phyloP scores from a whole-genome alignment of 2,329 filamentous ascomycete species.

The Cercospora sojina region DNA sequence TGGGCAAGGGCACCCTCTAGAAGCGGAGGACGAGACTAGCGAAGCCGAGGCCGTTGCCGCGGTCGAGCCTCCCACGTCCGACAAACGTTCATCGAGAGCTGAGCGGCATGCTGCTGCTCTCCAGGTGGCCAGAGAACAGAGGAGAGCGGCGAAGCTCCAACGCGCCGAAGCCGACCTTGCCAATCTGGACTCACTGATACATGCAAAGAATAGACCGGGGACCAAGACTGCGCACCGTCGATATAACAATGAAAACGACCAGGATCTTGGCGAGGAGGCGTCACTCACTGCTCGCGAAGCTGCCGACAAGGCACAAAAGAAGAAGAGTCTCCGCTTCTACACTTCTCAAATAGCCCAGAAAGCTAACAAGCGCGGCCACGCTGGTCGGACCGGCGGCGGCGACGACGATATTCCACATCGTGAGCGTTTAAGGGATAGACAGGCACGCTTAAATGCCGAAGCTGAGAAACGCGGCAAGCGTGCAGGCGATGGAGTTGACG shows the following conservation, averaged over 20 bases:
- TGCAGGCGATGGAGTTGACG: constrained; percentile 55
- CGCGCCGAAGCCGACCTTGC: constrained; percentile 69
- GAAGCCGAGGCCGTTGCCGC: constrained; percentile 16
- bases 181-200: constrained; percentile 65
- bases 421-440: constrained; percentile 81
- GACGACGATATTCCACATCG: constrained; percentile 83
- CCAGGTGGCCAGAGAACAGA: constrained; percentile 55
- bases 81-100: constrained; percentile 49
- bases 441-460: constrained; percentile 82
- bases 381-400: constrained; percentile 71
- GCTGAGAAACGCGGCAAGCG: constrained; percentile 79
- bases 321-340: constrained; percentile 94
- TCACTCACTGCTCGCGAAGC: constrained; percentile 73
- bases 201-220: constrained; percentile 32
- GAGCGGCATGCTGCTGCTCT: constrained; percentile 53
- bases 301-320: constrained; percentile 82
- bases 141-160: constrained; percentile 54
- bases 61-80: constrained; percentile 31
- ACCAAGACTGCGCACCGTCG: constrained; percentile 18
- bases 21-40: constrained; percentile 15
- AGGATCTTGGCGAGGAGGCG: constrained; percentile 92
- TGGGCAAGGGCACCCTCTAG: background rate
- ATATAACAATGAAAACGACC: constrained; percentile 60
- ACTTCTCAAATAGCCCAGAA: constrained; percentile 97
- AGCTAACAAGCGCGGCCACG: constrained; percentile 75